phyloP scores from a whole-genome alignment of 2,329 filamentous ascomycete species.

The Rhytidhysteron rufulum region DNA sequence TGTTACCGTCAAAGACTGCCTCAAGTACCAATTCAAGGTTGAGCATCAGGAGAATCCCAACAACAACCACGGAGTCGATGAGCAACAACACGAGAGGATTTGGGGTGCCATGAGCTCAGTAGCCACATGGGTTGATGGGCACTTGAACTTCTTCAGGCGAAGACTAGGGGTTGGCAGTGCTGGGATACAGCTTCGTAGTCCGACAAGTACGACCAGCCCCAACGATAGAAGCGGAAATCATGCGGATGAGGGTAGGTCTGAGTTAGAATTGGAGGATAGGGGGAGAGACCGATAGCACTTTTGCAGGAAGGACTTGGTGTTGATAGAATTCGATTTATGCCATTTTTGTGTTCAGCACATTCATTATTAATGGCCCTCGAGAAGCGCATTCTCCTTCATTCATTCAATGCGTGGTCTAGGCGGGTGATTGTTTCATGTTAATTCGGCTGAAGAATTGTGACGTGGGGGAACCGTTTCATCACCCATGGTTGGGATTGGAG shows the following conservation, averaged over 20 bases:
- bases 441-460: too few relatives aligned
- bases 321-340: too few relatives aligned
- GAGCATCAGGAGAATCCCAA: slow-evolving; percentile 74
- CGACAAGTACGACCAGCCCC: slow-evolving; percentile 7
- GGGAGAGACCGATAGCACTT: too few relatives aligned
- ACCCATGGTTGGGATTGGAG: too few relatives aligned
- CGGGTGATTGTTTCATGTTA: too few relatives aligned
- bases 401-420: too few relatives aligned
- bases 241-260: slow-evolving; percentile 3
- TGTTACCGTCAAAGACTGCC: slow-evolving; percentile 93
- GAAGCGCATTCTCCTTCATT: too few relatives aligned
- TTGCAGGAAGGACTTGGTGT: neutral
- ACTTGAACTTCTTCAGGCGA: slow-evolving; percentile 13
- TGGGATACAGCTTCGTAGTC: slow-evolving; percentile 24
- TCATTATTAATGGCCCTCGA: too few relatives aligned
- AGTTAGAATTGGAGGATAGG: slow-evolving; percentile 3
- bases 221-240: slow-evolving; percentile 7
- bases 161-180: slow-evolving; percentile 14
- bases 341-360: too few relatives aligned
- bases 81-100: slow-evolving; percentile 27
- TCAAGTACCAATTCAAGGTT: slow-evolving; percentile 96
- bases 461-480: too few relatives aligned
- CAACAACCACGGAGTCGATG: slow-evolving; percentile 14
- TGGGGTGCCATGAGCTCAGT: slow-evolving; percentile 15
- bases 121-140: slow-evolving; percentile 17